Conservation (phyloP, 2,329 filamentous ascomycete genomes). For the Cryoendolithus antarcticus region DNA sequence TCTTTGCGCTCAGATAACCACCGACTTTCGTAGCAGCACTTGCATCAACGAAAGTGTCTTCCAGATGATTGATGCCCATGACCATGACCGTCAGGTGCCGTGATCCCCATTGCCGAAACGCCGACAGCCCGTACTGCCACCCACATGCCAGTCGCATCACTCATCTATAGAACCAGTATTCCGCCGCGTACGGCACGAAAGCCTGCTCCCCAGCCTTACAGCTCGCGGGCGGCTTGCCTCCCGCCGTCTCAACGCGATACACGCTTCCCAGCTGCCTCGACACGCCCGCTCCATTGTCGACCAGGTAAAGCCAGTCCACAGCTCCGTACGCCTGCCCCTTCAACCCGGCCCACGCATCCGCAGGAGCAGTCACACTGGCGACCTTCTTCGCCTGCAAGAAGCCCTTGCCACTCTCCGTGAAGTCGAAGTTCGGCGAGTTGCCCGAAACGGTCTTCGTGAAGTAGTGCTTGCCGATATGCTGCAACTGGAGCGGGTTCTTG, state of each 20-base stretch:
- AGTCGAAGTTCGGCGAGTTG: conserved; percentile 47
- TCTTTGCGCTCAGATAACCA: not conserved
- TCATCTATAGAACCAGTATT: conserved; percentile 35
- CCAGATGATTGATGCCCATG: not conserved
- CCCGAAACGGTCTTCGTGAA: conserved; percentile 36
- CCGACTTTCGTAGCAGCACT: conserved; percentile 6
- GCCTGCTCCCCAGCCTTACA: conserved; percentile 24
- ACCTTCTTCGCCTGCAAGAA: conserved; percentile 37
- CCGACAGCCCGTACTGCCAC: too few relatives aligned
- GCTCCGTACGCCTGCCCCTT: conserved; percentile 24
- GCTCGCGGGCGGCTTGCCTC: conserved; percentile 27
- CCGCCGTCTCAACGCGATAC: conserved; percentile 37
- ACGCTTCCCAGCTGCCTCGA: conserved; percentile 31
- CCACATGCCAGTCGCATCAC: too few relatives aligned
- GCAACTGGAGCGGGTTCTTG: conserved; percentile 4
- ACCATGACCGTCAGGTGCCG: too few relatives aligned
- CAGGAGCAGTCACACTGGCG: conserved; percentile 41
- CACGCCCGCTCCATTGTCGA: conserved; percentile 24
- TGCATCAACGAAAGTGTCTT: conserved; percentile 6
- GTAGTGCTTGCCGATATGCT: conserved; percentile 50
- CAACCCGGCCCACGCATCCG: conserved; percentile 24
- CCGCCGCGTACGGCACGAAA: conserved; percentile 33
- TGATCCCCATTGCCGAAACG: too few relatives aligned
- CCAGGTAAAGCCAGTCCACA: conserved; percentile 36
- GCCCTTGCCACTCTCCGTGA: conserved; percentile 12